phyloP scores from a whole-genome alignment of 2,329 filamentous ascomycete species.

The Gremmenia infestans region DNA sequence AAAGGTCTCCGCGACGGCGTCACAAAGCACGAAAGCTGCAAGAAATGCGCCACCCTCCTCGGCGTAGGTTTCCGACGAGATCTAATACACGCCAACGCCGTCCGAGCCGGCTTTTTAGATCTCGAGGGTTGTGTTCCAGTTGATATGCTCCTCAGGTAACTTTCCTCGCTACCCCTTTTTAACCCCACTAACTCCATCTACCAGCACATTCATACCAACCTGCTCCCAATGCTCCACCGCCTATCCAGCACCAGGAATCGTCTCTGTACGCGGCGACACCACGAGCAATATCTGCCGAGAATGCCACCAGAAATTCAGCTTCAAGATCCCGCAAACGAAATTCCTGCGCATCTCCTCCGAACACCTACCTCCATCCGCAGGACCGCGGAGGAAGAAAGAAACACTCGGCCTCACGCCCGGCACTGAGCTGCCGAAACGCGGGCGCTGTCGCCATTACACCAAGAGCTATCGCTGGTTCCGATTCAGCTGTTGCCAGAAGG shows the following conservation, averaged over 20 bases:
- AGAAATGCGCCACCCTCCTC: conserved; percentile 52
- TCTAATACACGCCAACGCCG: conserved; percentile 67
- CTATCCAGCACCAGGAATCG: conserved; percentile 56
- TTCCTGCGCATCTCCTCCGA: conserved; percentile 62
- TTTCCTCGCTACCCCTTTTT: conserved; percentile 2
- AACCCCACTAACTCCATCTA: neutral
- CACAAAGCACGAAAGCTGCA: conserved; percentile 50
- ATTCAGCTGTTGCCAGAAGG: conserved; percentile 56
- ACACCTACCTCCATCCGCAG: conserved; percentile 37
- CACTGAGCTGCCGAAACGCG: conserved; percentile 48
- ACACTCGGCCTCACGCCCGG: conserved; percentile 53
- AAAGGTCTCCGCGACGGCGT: conserved; percentile 55
- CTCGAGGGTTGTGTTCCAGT: conserved; percentile 67
- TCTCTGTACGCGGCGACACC: conserved; percentile 68
- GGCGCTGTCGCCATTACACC: conserved; percentile 54
- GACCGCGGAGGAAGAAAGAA: conserved; percentile 42
- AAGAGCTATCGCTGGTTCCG: conserved; percentile 60
- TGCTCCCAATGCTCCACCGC: conserved; percentile 71
- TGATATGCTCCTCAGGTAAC: conserved; percentile 68
- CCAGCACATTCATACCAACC: conserved; percentile 71
- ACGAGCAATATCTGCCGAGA: conserved; percentile 71
- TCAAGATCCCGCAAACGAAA: conserved; percentile 72
- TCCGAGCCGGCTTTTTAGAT: conserved; percentile 75
- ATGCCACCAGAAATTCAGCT: conserved; percentile 75
- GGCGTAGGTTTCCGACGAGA: conserved; percentile 57